Evolutionary conservation across 371 early-diverging fungal species (phyloP).

Genomic region (Aphelidium insulamus): DNA sequence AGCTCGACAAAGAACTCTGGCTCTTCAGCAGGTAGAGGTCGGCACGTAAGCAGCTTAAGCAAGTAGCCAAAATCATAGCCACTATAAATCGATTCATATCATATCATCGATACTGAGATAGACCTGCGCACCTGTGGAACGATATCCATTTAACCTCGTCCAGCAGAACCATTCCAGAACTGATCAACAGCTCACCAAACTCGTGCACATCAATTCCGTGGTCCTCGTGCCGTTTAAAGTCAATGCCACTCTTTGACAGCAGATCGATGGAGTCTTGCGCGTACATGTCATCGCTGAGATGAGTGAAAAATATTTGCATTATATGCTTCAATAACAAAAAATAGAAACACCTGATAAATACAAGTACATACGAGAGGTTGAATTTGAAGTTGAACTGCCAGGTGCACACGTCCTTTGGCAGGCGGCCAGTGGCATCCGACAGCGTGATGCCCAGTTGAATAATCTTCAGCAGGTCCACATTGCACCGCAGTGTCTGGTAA

Average conservation of each 20-base stretch:
- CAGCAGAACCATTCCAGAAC: constrained; percentile 86
- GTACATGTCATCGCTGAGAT: constrained; percentile 82
- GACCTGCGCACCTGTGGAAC: constrained; percentile 64
- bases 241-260: constrained; percentile 88
- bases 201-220: constrained; percentile 93
- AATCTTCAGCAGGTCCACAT: constrained; percentile 94
- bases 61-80: constrained; percentile 99
- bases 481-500: constrained; percentile 95
- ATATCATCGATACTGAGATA: not conserved
- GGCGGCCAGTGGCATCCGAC: constrained; percentile 76
- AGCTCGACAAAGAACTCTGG: constrained; percentile 86
- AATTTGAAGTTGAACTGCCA: constrained; percentile 99
- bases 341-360: not conserved
- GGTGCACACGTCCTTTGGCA: constrained; percentile 73
- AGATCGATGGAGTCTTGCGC: constrained; percentile 97
- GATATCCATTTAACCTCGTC: constrained; percentile 93
- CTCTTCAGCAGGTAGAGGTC: constrained; percentile 79
- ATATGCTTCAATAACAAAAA: not conserved
- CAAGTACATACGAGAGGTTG: constrained; percentile 36
- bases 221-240: constrained; percentile 91
- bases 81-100: constrained; percentile 13
- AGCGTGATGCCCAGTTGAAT: constrained; percentile 98
- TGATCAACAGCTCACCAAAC: constrained; percentile 94
- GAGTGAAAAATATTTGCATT: constrained; percentile 1
- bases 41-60: constrained; percentile 83